Conservation (phyloP, 805 yeast genomes). For the Wickerhamomyces alni region DNA sequence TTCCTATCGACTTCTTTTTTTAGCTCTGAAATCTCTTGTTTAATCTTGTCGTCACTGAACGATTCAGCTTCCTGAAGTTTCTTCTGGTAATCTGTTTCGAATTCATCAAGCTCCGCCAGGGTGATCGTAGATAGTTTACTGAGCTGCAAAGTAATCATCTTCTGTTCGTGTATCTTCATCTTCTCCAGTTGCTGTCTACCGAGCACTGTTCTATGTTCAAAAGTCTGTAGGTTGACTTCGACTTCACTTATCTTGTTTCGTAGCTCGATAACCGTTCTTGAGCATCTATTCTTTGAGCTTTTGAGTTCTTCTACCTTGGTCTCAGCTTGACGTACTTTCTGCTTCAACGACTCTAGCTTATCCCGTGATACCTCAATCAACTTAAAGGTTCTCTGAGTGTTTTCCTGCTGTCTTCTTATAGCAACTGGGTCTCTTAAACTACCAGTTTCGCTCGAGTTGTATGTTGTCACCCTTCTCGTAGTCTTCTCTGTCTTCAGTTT, state of each 20-base stretch:
- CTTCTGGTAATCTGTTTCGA: conserved; percentile 14
- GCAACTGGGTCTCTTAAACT: conserved; percentile 11
- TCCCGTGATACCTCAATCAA: conserved; percentile 7
- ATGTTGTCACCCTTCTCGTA: background rate
- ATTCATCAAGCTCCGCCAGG: conserved; percentile 28
- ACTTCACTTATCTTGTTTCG: conserved; percentile 11
- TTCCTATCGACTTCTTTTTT: conserved; percentile 9
- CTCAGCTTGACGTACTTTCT: conserved; percentile 5
- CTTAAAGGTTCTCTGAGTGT: conserved; percentile 7
- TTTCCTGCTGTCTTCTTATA: conserved; percentile 8
- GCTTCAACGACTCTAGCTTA: conserved; percentile 6
- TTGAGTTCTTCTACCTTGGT: conserved; percentile 5
- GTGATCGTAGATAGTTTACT: conserved; percentile 25
- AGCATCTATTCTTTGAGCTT: background rate
- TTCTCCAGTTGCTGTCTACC: conserved; percentile 1
- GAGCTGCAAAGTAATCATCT: conserved; percentile 14
- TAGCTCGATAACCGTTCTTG: conserved; percentile 2
- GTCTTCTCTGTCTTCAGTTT: background rate
- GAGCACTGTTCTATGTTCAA: conserved; percentile 9
- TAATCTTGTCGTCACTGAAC: conserved; percentile 19
- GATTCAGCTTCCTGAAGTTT: background rate
- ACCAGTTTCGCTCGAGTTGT: background rate
- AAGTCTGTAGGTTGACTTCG: conserved; percentile 10
- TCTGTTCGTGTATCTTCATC: conserved; percentile 9
- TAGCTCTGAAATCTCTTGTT: conserved; percentile 17